Evolutionary conservation across 2,329 filamentous ascomycete species (phyloP).

Genomic region (Beauveria sp.): DNA sequence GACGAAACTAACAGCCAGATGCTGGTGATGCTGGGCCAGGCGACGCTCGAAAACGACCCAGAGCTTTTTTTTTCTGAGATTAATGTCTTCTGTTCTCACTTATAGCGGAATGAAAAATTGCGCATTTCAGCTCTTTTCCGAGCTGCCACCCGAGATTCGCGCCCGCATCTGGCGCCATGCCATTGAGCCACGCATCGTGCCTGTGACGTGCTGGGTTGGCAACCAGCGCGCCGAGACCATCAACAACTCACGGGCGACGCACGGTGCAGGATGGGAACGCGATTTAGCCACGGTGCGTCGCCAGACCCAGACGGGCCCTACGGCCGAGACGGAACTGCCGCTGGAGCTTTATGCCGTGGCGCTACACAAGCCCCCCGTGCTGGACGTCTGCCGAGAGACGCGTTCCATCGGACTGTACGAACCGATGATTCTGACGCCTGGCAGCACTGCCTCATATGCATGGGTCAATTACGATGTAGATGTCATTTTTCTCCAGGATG

Average conservation of each 20-base stretch:
- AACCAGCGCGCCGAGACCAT: background rate
- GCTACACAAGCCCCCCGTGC: background rate
- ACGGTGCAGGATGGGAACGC: background rate
- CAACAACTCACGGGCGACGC: background rate
- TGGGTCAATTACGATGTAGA: background rate
- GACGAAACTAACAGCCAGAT: too few relatives aligned
- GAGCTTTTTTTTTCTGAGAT: too few relatives aligned
- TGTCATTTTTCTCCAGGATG: background rate
- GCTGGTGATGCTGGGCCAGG: too few relatives aligned
- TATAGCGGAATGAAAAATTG: too few relatives aligned
- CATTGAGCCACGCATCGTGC: background rate
- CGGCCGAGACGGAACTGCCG: background rate
- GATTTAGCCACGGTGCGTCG: background rate
- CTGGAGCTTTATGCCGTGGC: background rate
- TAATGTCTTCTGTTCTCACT: too few relatives aligned
- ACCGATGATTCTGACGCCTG: background rate
- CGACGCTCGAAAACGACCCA: too few relatives aligned
- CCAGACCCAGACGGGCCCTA: background rate
- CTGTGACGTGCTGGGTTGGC: background rate
- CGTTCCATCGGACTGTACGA: background rate
- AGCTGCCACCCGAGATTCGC: constrained; percentile 1
- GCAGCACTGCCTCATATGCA: background rate
- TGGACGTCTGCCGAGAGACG: background rate
- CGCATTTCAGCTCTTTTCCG: too few relatives aligned
- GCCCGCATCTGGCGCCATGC: background rate